Evolutionary conservation across 73 alveolate species (phyloP), one percentile per base, ranked within the genome.

Genomic region (Paramecium caudatum): DNA sequence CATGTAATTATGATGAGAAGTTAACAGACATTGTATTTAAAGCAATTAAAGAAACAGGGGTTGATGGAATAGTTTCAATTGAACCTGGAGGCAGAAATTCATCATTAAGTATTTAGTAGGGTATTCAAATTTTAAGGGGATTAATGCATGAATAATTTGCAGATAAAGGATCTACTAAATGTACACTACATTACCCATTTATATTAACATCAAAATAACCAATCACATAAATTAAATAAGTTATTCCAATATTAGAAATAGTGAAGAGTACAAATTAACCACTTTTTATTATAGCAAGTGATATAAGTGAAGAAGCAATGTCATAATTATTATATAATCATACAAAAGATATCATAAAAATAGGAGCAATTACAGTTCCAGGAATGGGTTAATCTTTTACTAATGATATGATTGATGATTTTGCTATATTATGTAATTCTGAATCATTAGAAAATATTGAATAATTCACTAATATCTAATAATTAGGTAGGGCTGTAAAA

Each of bases 321-420:
- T 91, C 97, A 0, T 90, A 91, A 61, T 68, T 96, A 88, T 47
- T 96, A 15, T 93, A 82, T 61, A 96, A 96, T 82, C 92, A 91
- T 23, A 39, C 83, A 30, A 95, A 93, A 46, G 96, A 92, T 19
- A 93, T 84, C 1, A 32, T 96, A 8, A 48, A 63, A 23, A 80
- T 86, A 8, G 48, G 97, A 68, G 98, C 97, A 2, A 92, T 96
- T 10, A 96, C 96, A 74, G 90, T 95, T 7, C 99, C 99, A 5
- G 95, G 96, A 90, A 90, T 91, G 95, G 98, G 95, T 9, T 88
- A 23, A 55, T 55, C 91, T n/a, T 91, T 90, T 34, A 41, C 94
- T 23, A 91, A 96, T 84, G 97, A 95, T 47, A 33, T 91, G 9
- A 47, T 96, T 13, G 90, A 65, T 48, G 99, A 96, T 87, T 65